Evolutionary conservation across 495 filamentous ascomycete species (phyloP), one percentile per base, ranked within the genome.

Genomic region (Monascus purpureus): DNA sequence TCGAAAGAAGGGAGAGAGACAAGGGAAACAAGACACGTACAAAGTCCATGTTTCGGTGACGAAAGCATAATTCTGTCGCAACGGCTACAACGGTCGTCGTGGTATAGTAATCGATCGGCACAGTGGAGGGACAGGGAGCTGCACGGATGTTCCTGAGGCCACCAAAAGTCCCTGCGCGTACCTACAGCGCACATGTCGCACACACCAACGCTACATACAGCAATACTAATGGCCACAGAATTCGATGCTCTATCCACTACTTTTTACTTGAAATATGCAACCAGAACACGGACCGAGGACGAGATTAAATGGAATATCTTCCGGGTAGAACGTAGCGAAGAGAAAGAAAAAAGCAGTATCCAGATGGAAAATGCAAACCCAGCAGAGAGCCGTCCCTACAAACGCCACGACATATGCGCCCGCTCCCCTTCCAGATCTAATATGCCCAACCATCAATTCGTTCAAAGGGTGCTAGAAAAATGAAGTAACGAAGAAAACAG

Each of bases 31-130:
- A 29, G 13, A 2, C 31, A 52, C 58, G 16, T 47, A 62, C 58
- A 52, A 60, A 59, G 40, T 61, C 57, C 58, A 62, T 51, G 38
- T 27, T 59, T 40, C 39, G 42, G 36, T 32, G 28, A 30, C 29
- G 33, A 40, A 49, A 46, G 50, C 53, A 59, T 59, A 47, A 42
- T 57, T 49, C 31, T 46, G 25, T 39, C 28, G 19, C 35, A n/a
- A n/a, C n/a, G n/a, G n/a, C n/a, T n/a, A n/a, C n/a, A n/a, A n/a
- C n/a, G n/a, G n/a, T n/a, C n/a, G n/a, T n/a, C n/a, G n/a, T n/a
- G n/a, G n/a, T n/a, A n/a, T n/a, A n/a, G n/a, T n/a, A n/a, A n/a
- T n/a, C n/a, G n/a, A n/a, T n/a, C n/a, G n/a, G n/a, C n/a, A n/a
- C n/a, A n/a, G n/a, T n/a, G n/a, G n/a, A n/a, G n/a, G n/a, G n/a